Evolutionary conservation across 345 rosid species (phyloP), one percentile per base, ranked within the genome.

Genomic region (Salix arbutifolia): DNA sequence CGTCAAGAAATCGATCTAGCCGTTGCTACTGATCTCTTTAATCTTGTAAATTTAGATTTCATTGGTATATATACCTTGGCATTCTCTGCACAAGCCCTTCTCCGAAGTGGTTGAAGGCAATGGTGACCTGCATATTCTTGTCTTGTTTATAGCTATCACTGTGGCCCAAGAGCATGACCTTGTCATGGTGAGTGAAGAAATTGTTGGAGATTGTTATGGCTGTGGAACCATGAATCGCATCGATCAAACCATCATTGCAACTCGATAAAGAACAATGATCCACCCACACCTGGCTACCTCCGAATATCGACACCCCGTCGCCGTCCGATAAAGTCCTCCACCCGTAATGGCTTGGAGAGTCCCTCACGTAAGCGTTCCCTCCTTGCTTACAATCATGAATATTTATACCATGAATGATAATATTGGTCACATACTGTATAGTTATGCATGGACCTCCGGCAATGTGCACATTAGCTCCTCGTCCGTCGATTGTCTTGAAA

Each of bases 51-150:
- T 30, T 46, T 8, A 19, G 33, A 42, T 4, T 61, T 23, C 3
- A 7, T 11, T 21, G 11, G 8, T 14, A 18, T 40, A 80, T 26
- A 23, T 42, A 80, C 84, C 84, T 77, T 26, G 84, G 84, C 80
- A 81, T 81, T 65, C 84, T 76, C 70, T 81, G 84, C 35, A 81
- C 77, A 28, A 81, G 84, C 46, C 84, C 84, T 77, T 81, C 84
- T 2, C 84, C 84, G 31, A 81, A 81, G 74, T 77, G 84, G 77
- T 81, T 81, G 38, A 81, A 81, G 46, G 84, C 84, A 31, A 81
- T 81, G 4, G 84, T 81, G 56, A 81, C 75, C 50, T 77, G 84
- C 84, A 81, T 81, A 7, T 68, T 76, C 74, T 76, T 76, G 68
- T 81, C 84, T 52, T 77, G 66, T 30, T 14, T 69, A 64, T 16